Evolutionary conservation across 73 alveolate genomes (phyloP).

Genomic region (Tetrahymena borealis): DNA sequence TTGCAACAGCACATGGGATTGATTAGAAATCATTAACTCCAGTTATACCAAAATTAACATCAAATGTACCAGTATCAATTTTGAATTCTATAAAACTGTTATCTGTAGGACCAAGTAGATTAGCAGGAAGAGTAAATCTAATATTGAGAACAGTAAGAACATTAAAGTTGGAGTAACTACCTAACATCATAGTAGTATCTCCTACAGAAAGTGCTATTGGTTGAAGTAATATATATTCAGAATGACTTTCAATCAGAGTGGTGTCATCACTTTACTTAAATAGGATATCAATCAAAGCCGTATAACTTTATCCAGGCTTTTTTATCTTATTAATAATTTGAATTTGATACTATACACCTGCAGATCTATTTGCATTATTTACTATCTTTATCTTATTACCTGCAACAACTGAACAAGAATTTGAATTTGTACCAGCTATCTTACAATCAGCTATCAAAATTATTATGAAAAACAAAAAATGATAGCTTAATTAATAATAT

Average conservation of each 20-base stretch:
- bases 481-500: not conserved
- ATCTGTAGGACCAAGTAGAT: not conserved
- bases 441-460: not conserved
- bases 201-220: not conserved
- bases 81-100: not conserved
- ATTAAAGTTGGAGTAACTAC: not conserved
- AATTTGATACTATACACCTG: not conserved
- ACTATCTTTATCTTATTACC: not conserved
- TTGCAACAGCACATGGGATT: not conserved
- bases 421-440: not conserved
- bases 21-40: not conserved
- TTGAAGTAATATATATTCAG: not conserved
- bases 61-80: not conserved
- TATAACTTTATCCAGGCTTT: not conserved
- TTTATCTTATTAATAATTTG: not conserved
- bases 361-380: not conserved
- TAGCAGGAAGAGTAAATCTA: not conserved
- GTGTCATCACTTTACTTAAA: not conserved
- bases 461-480: not conserved
- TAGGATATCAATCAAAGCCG: not conserved
- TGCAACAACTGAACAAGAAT: not conserved
- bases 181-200: not conserved
- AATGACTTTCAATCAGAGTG: not conserved
- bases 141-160: not conserved
- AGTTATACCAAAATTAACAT: not conserved